Evolutionary conservation across 164 flowering plant species (phyloP), one percentile per base, ranked within the genome.

Genomic region (Kalanchoe fedtschenkoi): DNA sequence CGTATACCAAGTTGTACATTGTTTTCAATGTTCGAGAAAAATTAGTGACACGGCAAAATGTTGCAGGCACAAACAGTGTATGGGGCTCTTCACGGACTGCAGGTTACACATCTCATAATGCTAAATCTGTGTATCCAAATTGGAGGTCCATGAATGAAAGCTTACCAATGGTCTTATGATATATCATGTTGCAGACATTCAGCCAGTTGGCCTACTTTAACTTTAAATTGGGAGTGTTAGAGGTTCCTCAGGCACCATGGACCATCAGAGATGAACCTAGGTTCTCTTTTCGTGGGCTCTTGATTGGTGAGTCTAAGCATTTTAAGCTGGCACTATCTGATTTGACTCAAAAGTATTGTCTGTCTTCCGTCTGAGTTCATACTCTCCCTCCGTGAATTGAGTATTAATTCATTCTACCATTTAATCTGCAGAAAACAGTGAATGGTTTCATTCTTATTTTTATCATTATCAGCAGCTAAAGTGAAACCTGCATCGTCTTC

Each of bases 41-140:
- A 7, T 37, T 6, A n/a, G 38, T 34, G 24, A 19, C 41, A 19
- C 4, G 24, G 13, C 62, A 46, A 28, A 63, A 55, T 32, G 9
- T 47, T 82, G 79, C 87, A 91, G 97, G 96, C 96, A 72, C 76
- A 67, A 28, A 86, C 96, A 13, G 82, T 91, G 62, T 88, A 83
- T 70, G 97, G 97, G 51, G 97, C 96, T 67, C 80, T 91, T 54
- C 95, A 91, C 69, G 96, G 90, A 29, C 74, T 91, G 55, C 80
- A 91, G 96, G 97, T 88, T 54, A 74, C 53, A 35, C 53, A 35
- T 47, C 32, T 58, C n/a, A 16, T 32, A 2, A 10, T 16, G 4
- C n/a, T 58, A 15, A 34, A 6, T 33, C 14, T 24, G 46, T 3
- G 17, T 22, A 8, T 8, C 54, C 13, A 10, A 44, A 26, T n/a